phyloP scores from a whole-genome alignment of 192 early-diverging fungal species.

The Linnemannia schmuckeri region DNA sequence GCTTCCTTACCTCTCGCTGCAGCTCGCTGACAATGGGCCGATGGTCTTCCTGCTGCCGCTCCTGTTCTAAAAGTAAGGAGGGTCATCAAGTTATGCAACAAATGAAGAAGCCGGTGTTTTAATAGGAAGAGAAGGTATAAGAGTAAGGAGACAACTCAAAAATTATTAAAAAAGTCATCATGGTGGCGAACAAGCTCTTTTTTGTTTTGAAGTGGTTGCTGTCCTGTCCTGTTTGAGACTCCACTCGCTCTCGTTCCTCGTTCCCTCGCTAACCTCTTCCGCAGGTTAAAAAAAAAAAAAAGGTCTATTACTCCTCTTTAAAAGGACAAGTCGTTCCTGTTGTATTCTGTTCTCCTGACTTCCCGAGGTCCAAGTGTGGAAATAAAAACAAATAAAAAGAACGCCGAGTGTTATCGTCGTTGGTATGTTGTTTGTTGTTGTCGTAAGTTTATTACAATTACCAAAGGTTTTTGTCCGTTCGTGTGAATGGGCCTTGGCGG shows the following conservation, averaged over 20 bases:
- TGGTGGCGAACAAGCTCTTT: not conserved
- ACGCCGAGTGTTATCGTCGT: not conserved
- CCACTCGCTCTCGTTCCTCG: constrained; percentile 3
- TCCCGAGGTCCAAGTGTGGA: too few species aligned
- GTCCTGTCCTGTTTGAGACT: not conserved
- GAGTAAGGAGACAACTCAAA: not conserved
- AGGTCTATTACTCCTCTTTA: too few species aligned
- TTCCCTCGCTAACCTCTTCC: not conserved
- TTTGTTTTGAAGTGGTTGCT: not conserved
- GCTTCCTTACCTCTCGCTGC: constrained; percentile 46
- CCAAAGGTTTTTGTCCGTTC: constrained; percentile 44
- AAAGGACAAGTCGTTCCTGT: too few species aligned
- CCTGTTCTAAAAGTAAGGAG: constrained; percentile 24
- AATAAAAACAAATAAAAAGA: not conserved
- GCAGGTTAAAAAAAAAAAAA: too few species aligned
- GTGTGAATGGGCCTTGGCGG: constrained; percentile 38
- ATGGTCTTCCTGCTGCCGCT: constrained; percentile 38
- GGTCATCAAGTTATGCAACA: too few species aligned
- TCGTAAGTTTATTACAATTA: not conserved
- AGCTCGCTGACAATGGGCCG: constrained; percentile 52
- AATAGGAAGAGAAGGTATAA: not conserved
- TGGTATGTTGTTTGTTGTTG: not conserved
- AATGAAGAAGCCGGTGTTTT: not conserved
- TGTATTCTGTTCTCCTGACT: too few species aligned
- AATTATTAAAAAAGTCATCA: not conserved